Conservation (phyloP, 768 basidiomycete species). For the Rhodocollybia butyracea region DNA sequence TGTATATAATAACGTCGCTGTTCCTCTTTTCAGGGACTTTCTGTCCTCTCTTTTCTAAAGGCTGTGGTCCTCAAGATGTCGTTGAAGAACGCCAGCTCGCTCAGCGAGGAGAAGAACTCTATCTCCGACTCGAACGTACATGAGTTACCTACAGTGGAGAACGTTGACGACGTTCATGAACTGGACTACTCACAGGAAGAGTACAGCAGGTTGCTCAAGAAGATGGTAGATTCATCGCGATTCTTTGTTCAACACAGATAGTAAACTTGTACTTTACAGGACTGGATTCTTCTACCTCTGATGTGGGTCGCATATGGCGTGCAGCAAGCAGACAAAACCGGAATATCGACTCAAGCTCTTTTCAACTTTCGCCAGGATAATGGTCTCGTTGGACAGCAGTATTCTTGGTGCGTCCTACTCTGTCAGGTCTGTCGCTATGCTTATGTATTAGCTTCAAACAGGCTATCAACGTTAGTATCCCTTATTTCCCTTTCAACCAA, state of each 20-base stretch:
- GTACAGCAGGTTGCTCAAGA: constrained; percentile 5
- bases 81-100: neutral
- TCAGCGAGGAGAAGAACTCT: constrained; percentile 6
- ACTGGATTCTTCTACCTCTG: constrained; percentile 7
- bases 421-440: neutral
- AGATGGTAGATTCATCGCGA: neutral
- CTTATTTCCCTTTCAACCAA: neutral
- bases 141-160: neutral
- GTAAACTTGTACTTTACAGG: neutral
- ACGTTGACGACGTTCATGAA: constrained; percentile 1
- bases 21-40: too few relatives aligned
- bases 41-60: too few relatives aligned
- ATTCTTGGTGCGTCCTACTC: constrained; percentile 6
- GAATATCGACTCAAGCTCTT: constrained; percentile 6
- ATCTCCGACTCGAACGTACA: neutral
- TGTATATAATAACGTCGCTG: too few relatives aligned
- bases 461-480: constrained; percentile 7
- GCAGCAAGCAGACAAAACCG: constrained; percentile 12
- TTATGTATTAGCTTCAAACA: neutral
- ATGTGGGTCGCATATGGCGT: constrained; percentile 12
- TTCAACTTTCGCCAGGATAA: constrained; percentile 9
- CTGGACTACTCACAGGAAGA: constrained; percentile 7
- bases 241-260: neutral
- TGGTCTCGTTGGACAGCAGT: constrained; percentile 10
- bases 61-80: too few relatives aligned